Evolutionary conservation across 345 rosid genomes (phyloP), one percentile per base, ranked within the genome.

Genomic region (Brassica rapa): DNA sequence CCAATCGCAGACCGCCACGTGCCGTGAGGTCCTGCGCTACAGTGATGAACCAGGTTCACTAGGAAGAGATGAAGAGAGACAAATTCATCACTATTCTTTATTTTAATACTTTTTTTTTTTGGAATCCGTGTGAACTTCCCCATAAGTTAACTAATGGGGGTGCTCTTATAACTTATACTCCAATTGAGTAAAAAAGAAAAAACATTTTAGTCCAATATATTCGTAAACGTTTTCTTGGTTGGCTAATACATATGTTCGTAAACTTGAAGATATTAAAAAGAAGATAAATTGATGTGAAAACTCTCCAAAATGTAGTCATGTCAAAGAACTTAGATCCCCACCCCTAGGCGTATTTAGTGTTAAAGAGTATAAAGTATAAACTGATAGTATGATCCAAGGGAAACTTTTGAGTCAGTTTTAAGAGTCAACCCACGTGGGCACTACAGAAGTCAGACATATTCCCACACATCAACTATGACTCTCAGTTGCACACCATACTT

Each of bases 401-500:
- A 60, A 73, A 51, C 25, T 67, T 51, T 46, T 35, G 41, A 11
- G 78, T 68, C 66, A 69, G 74, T 68, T 68, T 74, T 74, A 60
- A 62, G 75, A 62, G 79, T 80, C 82, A 74, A 29, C 79, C 4
- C 82, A 80, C 82, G 82, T 80, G 82, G 49, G 79, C 66, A 80
- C 60, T 51, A 46, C 0, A 4, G 0, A 62, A 74, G 82, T 79
- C 82, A 80, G 41, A 46, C 70, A 80, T 53, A 80, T 80, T 80
- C 82, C 79, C 66, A 33, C 11, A 59, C 59, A 68, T 68, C 73
- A 72, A 23, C 77, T 78, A 19, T 60, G 33, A 60, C 53, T 71
- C 77, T 62, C 55, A 12, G 11, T 74, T 74, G 56, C 29, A 73
- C 71, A 74, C 55, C 29, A 51, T 29, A 24, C 63, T 79, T 79